A percentile compares a stretch with the other conserved stretches of the same genome.
Conservation (phyloP, 2,329 filamentous ascomycete genomes). For the Amauroascus niger region DNA sequence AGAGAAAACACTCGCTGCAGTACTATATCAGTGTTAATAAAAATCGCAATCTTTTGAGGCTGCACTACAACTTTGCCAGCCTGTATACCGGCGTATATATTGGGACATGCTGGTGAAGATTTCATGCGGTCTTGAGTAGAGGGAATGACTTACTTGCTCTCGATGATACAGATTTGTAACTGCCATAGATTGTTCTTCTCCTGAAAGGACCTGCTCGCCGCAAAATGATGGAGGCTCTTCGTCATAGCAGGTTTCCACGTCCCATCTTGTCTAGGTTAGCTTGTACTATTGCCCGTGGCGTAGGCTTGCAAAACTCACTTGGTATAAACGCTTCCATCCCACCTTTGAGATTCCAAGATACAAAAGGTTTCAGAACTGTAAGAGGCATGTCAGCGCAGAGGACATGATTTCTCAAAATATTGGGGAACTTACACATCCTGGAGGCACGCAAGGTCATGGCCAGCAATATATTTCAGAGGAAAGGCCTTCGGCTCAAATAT, state of each 20-base stretch:
- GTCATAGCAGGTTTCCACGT: conserved; percentile 13
- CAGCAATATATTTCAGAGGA: conserved; percentile 17
- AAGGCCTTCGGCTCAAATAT: conserved; percentile 16
- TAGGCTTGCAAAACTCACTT: conserved; percentile 9
- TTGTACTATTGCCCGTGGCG: conserved; percentile 3
- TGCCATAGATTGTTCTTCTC: conserved; percentile 10
- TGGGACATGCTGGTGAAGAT: neutral
- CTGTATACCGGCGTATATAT: neutral
- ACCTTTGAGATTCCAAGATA: conserved; percentile 17
- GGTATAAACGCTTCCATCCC: conserved; percentile 14
- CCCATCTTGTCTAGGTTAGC: conserved; percentile 8
- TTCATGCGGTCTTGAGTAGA: neutral
- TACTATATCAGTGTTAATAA: conserved; percentile 11
- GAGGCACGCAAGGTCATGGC: conserved; percentile 16
- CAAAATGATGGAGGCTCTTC: conserved; percentile 13
- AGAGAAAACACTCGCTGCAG: conserved; percentile 19
- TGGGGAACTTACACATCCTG: conserved; percentile 13
- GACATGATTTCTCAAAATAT: neutral
- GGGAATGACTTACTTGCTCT: conserved; percentile 14
- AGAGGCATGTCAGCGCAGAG: conserved; percentile 1
- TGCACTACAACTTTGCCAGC: neutral
- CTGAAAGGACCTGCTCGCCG: conserved; percentile 1
- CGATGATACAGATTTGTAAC: conserved; percentile 16
- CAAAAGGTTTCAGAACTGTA: conserved; percentile 17
- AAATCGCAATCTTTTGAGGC: neutral